Base-by-base conservation (phyloP, 257 asterid species). In the Solanum sejunctum region DNA sequence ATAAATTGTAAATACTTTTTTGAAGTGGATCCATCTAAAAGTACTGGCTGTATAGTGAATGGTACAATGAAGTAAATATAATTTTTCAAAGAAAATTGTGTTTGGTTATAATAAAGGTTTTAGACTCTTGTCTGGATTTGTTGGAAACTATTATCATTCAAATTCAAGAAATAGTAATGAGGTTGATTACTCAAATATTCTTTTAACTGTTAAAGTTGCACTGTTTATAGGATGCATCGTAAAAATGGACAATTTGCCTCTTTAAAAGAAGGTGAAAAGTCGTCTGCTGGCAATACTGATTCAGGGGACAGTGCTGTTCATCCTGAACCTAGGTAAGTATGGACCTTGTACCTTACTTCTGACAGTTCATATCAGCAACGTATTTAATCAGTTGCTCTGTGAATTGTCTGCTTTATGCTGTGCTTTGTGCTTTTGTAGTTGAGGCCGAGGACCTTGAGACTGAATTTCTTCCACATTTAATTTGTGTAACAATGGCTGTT, bases 231-330 rank as follows among this genome's bases (percentile, higher is more conserved):
- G 92, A 89, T 91, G 92, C 91, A 83, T 85, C 89, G 91, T 28
- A 89, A 66, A 84, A 89, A 89, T 78, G 92, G 92, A 41, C 93
- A 91, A 66, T 91, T 91, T 89, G 91, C 92, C n/a, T 89, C 92
- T 86, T 85, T 72, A 56, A 87, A 89, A 55, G 90, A 86, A 83
- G 52, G 47, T 57, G 82, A 85, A 55, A 72, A 86, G 78, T 63
- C 81, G 43, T 15, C 58, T 23, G 80, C 83, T 75, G 92, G 85
- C 23, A 86, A 73, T 84, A 83, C 85, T 87, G 88, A 84, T 82
- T 86, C 91, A 15, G 88, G 88, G 61, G 61, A 86, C 52, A 80
- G 78, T 61, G 81, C 84, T 72, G 88, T 88, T 86, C 85, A 13
- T 11, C 51, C 82, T 55, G 92, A 86, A 86, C 85, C 88, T 49